Base-by-base conservation (phyloP, 1,139 yeast genomes). In the Candida sp. region DNA sequence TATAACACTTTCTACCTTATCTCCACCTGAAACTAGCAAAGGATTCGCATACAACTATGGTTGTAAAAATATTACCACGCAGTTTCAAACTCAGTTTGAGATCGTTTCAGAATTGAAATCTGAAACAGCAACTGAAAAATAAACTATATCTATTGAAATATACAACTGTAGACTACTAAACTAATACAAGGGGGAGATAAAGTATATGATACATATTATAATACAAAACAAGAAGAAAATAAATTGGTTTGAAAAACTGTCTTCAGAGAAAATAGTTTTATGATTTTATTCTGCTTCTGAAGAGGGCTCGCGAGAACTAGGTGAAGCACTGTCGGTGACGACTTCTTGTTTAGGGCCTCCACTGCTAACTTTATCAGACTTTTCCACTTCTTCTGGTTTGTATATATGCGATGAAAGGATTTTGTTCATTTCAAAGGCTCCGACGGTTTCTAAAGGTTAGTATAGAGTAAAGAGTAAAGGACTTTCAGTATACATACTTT, bases 381-480 rank as follows among this genome's bases (percentile, higher is more conserved):
- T 21, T 21, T 43, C 43, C 3, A 50, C 49, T 32, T 72, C 79
- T 7, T 68, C 79, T 33, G 71, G 73, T 45, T 66, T 71, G 49
- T 61, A 73, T 27, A 85, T 57, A 59, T 84, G 91, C 19, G 33
- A 78, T 64, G 43, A 83, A 57, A 40, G 49, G 21, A 80, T 63
- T 57, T 82, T 85, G 62, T 84, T 84, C 85, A 87, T 75, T 40
- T 75, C 73, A 56, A 87, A 87, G 68, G 84, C 79, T 19, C 82
- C 79, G 45, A 83, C 78, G 48, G 69, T 68, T 46, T 78, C 73
- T 63, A 43, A 21, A 32, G 15, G 63, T 60, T 59, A 60, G 64
- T 60, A 55, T 15, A 6, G 22, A 39, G 11, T 25, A 11, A 8
- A 33, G 29, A 5, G 12, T 32, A 12, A 12, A 7, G 22, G 36